Percentiles rank a stretch among this genome's conserved stretches.
These are phyloP conservation scores for Dalbergia oliveri DNA, from an alignment of 306 rosid genomes.

Conservation along the genomic window DNA sequence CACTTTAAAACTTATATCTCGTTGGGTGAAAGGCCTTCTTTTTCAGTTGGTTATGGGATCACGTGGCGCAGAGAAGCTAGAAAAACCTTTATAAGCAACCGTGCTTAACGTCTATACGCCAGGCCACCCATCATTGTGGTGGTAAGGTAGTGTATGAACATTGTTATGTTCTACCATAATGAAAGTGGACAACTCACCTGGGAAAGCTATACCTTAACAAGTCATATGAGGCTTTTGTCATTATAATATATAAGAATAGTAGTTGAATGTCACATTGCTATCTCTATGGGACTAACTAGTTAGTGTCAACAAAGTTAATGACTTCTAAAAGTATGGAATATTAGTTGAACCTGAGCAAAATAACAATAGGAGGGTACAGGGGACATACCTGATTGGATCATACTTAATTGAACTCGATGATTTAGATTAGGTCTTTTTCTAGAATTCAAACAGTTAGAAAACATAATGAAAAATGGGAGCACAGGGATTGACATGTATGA, in stretches of 20 bases:
- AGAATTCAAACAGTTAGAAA: no score
- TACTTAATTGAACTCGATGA: no score
- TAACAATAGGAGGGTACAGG: not conserved
- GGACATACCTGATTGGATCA: no score
- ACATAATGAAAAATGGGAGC: no score
- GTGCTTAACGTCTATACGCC: constrained; percentile 44
- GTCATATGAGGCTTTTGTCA: not conserved
- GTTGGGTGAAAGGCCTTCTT: no score
- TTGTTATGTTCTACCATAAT: not conserved
- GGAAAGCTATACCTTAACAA: constrained; percentile 9
- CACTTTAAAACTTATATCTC: no score
- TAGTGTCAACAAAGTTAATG: constrained; percentile 1
- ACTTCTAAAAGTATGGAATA: not conserved
- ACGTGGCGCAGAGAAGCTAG: not conserved
- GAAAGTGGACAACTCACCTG: constrained; percentile 7
- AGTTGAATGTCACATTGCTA: not conserved
- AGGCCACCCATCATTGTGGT: constrained; percentile 16
- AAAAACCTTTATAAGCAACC: constrained; percentile 43
- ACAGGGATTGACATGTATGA: no score
- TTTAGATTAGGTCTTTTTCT: no score
- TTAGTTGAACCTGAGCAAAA: not conserved
- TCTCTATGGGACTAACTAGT: constrained; percentile 19
- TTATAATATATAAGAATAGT: not conserved
- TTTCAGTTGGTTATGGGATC: not conserved
- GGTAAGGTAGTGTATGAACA: constrained; percentile 30